These are phyloP conservation scores for Geotrichum candidum DNA, from an alignment of 1,139 yeast species.

Conservation along the genomic window DNA sequence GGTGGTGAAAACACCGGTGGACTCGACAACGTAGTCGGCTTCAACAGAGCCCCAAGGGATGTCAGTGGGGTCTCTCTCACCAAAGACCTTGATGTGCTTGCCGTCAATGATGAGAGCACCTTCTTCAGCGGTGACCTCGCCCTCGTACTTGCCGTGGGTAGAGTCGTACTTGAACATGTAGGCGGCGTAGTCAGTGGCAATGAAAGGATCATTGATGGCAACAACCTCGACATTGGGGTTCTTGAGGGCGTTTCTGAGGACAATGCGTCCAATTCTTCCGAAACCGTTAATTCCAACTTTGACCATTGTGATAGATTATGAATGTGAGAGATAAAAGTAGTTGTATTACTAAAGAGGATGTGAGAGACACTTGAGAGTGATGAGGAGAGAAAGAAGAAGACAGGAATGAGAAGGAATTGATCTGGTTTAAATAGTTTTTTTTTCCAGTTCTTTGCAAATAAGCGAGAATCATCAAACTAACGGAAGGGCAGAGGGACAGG, in stretches of 20 bases:
- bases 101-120: conserved; percentile 60
- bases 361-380: background rate
- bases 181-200: conserved; percentile 75
- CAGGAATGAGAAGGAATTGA: background rate
- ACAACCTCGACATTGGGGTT: conserved; percentile 69
- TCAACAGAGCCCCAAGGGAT: conserved; percentile 80
- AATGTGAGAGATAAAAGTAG: background rate
- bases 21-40: conserved; percentile 76
- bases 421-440: conserved; percentile 2
- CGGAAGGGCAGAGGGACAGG: background rate
- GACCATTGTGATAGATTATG: conserved; percentile 32
- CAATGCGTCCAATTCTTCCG: conserved; percentile 85
- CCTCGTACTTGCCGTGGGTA: conserved; percentile 72
- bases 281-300: conserved; percentile 79
- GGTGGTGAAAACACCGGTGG: conserved; percentile 85
- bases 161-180: conserved; percentile 88
- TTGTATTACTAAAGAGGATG: background rate
- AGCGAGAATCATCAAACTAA: background rate
- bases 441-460: background rate
- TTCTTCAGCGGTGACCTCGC: conserved; percentile 58
- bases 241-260: conserved; percentile 66
- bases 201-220: conserved; percentile 81
- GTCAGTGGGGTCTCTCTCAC: conserved; percentile 69
- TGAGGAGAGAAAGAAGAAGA: conserved; percentile 2
- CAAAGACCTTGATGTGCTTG: conserved; percentile 59